A percentile compares a stretch with the other conserved stretches of the same genome.
phyloP scores from a whole-genome alignment of 441 rosid genomes.

The Bocquillonia castaneifolia region DNA sequence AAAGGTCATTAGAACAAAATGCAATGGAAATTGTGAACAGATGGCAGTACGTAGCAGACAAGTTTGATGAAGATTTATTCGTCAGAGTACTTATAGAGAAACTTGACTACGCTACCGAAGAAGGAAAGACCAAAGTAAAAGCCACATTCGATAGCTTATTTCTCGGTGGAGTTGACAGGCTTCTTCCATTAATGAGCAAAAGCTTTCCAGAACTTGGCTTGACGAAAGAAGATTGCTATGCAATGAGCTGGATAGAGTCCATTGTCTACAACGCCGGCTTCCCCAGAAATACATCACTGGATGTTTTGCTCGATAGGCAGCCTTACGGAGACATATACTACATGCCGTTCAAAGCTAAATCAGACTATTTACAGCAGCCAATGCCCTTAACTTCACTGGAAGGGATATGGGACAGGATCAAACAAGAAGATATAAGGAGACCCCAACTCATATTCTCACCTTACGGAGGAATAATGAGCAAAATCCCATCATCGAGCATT shows the following conservation, averaged over 20 bases:
- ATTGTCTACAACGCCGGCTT: neutral
- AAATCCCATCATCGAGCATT: neutral
- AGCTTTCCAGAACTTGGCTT: neutral
- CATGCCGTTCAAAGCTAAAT: neutral
- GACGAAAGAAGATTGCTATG: neutral
- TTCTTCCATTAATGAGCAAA: neutral
- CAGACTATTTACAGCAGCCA: neutral
- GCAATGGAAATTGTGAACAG: neutral
- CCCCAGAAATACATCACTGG: neutral
- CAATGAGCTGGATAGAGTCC: neutral
- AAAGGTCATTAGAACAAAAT: neutral
- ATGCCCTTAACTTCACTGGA: neutral
- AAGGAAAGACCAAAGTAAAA: neutral
- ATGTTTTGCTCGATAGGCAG: neutral
- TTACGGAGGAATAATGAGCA: too few species aligned
- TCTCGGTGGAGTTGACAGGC: neutral
- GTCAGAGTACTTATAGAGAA: neutral
- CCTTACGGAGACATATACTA: neutral
- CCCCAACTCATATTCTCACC: neutral
- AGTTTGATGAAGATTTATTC: neutral
- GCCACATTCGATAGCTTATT: neutral
- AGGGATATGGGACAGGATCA: neutral
- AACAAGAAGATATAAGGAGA: neutral
- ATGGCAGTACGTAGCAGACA: neutral
- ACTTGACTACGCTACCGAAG: neutral